Base-by-base conservation (phyloP, 192 early-diverging fungal species). In the Tieghemiomyces parasiticus region DNA sequence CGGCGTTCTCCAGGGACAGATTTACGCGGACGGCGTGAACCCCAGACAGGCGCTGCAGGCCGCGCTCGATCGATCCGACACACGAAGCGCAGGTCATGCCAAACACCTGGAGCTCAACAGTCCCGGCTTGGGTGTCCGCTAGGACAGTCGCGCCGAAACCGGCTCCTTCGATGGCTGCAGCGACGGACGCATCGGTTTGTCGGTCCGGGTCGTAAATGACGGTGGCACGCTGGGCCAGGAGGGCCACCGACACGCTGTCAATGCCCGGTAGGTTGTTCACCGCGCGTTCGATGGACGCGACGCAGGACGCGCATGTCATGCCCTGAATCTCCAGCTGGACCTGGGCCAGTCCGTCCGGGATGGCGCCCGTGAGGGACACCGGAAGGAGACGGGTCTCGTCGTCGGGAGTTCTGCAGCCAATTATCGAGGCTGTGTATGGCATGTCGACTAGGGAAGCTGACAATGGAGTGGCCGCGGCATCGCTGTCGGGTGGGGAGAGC, bases 221-320 rank as follows among this genome's bases (percentile, higher is more conserved):
- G 14, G 78, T 81, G 0, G 87, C 92, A 1, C 82, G 74, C 65
- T 93, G 91, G 1, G 90, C 83, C 29, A 92, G 71, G 31, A 98
- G 75, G 2, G 87, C 83, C 13, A 98, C 95, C 61, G 82, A 85
- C 60, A 90, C 80, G 3, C 73, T 78, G 4, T 73, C 55, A 2
- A 98, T 74, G 26, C 90, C 91, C 0, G 74, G 68, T 8, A 74
- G 65, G 1, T 63, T 58, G 25, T 66, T 51, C 31, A 96, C 62
- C 4, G 78, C 74, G 22, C 79, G 81, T 74, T 95, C 91, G 24
- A 98, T 86, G 2, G 81, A 72, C 32, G 79, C 79, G 0, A 98
- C 93, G 71, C 95, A 98, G 3, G 86, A 86, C 4, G 93, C 81
- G 73, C 94, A 97, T 33, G 95, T 94, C 95, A 98, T 98, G 4